Conservation (phyloP, 2,329 filamentous ascomycete species). For the Cladophialophora chaetospira region DNA sequence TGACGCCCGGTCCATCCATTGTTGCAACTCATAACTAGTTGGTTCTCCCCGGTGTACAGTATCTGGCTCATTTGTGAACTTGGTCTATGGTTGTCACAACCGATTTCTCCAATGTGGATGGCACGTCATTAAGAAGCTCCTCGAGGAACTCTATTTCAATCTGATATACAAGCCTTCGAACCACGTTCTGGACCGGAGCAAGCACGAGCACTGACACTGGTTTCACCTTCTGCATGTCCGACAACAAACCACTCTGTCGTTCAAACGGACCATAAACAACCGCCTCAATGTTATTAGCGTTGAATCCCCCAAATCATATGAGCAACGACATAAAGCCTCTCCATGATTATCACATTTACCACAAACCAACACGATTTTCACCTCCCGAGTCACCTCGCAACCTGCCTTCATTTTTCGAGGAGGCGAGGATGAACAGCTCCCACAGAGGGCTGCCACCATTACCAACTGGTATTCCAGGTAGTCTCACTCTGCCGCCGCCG, state of each 20-base stretch:
- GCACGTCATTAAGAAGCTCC: conserved; percentile 24
- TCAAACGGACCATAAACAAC: conserved; percentile 25
- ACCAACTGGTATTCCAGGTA: conserved; percentile 54
- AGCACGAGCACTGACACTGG: conserved; percentile 17
- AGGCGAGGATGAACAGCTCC: conserved; percentile 65
- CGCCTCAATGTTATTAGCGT: conserved; percentile 54
- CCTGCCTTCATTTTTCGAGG: conserved; percentile 36
- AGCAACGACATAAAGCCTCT: conserved; percentile 51
- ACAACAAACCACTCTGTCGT: conserved; percentile 25
- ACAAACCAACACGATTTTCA: conserved; percentile 43
- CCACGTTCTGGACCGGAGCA: conserved; percentile 8
- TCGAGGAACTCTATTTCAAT: conserved; percentile 13
- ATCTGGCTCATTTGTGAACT: conserved; percentile 17
- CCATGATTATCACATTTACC: conserved; percentile 52
- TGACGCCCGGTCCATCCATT: conserved; percentile 20
- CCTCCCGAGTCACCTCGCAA: conserved; percentile 40
- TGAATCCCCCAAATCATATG: conserved; percentile 47
- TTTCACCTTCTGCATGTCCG: conserved; percentile 17
- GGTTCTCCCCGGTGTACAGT: conserved; percentile 17
- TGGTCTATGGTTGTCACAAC: conserved; percentile 12
- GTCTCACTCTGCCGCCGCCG: conserved; percentile 31
- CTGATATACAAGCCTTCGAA: conserved; percentile 11
- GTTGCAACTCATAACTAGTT: conserved; percentile 24
- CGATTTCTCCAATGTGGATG: conserved; percentile 5
- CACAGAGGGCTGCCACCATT: conserved; percentile 65